Conservation (phyloP, 106 monocot genomes). For the Phalaenopsis aphrodite region DNA sequence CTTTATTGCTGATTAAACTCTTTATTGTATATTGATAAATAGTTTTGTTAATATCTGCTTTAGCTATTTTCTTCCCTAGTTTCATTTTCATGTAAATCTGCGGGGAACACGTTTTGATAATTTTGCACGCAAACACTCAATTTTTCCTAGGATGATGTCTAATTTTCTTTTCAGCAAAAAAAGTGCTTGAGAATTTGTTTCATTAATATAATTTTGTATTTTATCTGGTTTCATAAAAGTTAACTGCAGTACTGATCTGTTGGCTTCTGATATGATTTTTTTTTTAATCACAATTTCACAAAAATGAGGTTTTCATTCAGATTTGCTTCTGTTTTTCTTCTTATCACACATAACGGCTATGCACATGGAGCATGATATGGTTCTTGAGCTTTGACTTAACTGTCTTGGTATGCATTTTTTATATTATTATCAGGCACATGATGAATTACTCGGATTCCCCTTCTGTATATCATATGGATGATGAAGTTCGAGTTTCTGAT, state of each 20-base stretch:
- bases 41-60: neutral
- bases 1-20: neutral
- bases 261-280: neutral
- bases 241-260: neutral
- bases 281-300: neutral
- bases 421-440: slow-evolving; percentile 29
- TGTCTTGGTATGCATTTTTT: neutral
- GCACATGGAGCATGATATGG: neutral
- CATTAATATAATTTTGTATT: neutral
- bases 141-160: neutral
- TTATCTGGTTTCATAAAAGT: neutral
- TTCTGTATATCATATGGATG: slow-evolving; percentile 81
- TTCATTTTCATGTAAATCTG: neutral
- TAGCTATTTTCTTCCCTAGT: neutral
- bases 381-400: neutral
- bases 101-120: too few relatives aligned
- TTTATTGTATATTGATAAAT: neutral
- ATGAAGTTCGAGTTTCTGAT: slow-evolving; percentile 85
- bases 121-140: neutral
- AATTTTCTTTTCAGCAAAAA: neutral
- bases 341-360: neutral
- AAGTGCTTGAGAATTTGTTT: neutral
- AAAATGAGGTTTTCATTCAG: neutral
- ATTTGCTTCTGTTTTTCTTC: neutral
- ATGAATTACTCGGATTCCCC: slow-evolving; percentile 98